A percentile compares a stretch with the other conserved stretches of the same genome.
Conservation (phyloP, 495 filamentous ascomycete genomes). For the Podospora comata region DNA sequence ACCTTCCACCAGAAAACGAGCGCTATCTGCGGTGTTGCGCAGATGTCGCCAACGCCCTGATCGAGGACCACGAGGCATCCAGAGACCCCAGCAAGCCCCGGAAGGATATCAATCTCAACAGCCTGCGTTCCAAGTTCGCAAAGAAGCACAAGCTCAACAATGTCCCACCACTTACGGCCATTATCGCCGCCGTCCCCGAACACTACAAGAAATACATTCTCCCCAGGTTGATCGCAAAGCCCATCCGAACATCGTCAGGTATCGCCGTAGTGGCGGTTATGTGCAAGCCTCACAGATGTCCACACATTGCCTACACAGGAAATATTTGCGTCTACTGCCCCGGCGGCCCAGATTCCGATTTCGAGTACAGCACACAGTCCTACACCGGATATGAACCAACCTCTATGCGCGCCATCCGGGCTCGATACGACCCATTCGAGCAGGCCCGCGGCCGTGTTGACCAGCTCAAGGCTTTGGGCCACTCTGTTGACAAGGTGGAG, state of each 20-base stretch:
- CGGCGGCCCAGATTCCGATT: conserved; percentile 94
- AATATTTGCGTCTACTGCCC: conserved; percentile 99
- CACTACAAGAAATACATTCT: conserved; percentile 99
- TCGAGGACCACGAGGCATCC: conserved; percentile 83
- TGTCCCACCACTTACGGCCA: conserved; percentile 89
- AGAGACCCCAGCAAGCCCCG: conserved; percentile 65
- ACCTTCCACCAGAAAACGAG: conserved; percentile 86
- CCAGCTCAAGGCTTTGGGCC: conserved; percentile 89
- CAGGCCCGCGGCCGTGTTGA: conserved; percentile 94
- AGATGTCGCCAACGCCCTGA: conserved; percentile 87
- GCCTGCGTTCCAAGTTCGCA: conserved; percentile 77
- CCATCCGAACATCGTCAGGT: conserved; percentile 90
- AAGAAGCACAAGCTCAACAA: conserved; percentile 84
- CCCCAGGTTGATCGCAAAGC: conserved; percentile 92
- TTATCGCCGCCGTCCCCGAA: conserved; percentile 95
- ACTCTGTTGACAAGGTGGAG: conserved; percentile 98
- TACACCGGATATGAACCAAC: conserved; percentile 99
- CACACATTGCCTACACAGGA: conserved; percentile 94
- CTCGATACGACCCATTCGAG: conserved; percentile 96
- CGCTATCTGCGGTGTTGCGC: conserved; percentile 90
- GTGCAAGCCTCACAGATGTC: conserved; percentile 98
- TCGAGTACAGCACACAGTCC: conserved; percentile 97
- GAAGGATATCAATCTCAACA: conserved; percentile 91
- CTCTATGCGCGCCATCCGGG: conserved; percentile 95
- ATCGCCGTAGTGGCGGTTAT: conserved; percentile 99